Base-by-base conservation (phyloP, 23 red algal species). In the Gracilaria gracilis region DNA sequence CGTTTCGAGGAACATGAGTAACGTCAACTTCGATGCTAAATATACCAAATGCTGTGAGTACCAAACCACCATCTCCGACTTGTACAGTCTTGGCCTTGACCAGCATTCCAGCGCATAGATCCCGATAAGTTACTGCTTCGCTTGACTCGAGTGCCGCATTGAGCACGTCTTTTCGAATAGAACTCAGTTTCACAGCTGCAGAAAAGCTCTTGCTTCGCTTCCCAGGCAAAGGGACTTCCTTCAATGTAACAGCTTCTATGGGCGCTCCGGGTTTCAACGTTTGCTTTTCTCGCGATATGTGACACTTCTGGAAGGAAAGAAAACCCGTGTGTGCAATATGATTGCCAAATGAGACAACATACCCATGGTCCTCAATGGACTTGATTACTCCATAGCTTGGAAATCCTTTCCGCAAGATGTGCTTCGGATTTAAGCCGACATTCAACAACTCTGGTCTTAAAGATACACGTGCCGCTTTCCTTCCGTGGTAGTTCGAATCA, bases 331-430 rank as follows among this genome's bases (percentile, higher is more conserved):
- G 46, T 1, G 79, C 6, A 57, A 94, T 72, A 82, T 80, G 24
- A 9, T 20, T 47, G 37, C 92, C 92, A 81, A 94, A 88, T 14
- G 83, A 82, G 47, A 94, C 17, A 6, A 94, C 77, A 31, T 80
- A 87, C 42, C 92, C 92, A 51, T 94, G 92, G 33, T 94, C 92
- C 67, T 94, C 83, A 32, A 94, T 83, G 9, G 92, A 86, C 50
- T 57, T 54, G 16, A 94, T 74, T 38, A 83, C 73, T 7, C 58
- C 92, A 24, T 54, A 80, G 12, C 44, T 51, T 0, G 71, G 58
- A 44, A 75, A 86, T 24, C 79, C 89, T 62, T 92, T 92, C 24
- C 67, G 59, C 59, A 92, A 79, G 12, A 84, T 14, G 75, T 35
- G 55, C 1, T 59, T 78, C 35, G 89, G 66, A 58, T 92, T 83